phyloP scores from a whole-genome alignment of 192 early-diverging fungal species.

The Backusella parvicylindrica region DNA sequence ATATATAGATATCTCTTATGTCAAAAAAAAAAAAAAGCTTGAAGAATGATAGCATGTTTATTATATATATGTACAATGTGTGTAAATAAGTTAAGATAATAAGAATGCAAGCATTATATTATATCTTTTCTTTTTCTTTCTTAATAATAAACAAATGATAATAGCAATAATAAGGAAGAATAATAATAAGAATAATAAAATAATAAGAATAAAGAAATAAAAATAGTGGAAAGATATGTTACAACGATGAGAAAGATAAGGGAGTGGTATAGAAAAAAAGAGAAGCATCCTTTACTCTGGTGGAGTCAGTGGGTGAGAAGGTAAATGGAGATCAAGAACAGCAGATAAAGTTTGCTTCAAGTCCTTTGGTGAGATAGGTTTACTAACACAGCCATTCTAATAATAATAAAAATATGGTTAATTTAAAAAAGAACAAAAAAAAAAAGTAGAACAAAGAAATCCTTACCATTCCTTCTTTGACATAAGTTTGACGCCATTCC shows the following conservation, averaged over 20 bases:
- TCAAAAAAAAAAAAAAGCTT: not conserved
- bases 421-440: not conserved
- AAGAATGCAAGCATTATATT: constrained; percentile 1
- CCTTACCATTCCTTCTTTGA: constrained; percentile 50
- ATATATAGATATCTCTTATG: too few species aligned
- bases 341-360: constrained; percentile 12
- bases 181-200: not conserved
- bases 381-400: constrained; percentile 49
- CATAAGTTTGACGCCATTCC: constrained; percentile 48
- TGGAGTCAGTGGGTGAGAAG: constrained; percentile 1
- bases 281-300: not conserved
- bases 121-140: not conserved
- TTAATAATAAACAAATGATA: not conserved
- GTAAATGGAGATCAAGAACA: constrained; percentile 8
- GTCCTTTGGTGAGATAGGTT: constrained; percentile 36
- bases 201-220: not conserved
- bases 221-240: not conserved
- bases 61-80: constrained; percentile 9
- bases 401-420: not conserved
- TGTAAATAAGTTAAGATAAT: constrained; percentile 1
- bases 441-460: not conserved
- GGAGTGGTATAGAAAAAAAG: not conserved
- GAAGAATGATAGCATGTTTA: not conserved
- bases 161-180: not conserved
- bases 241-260: not conserved